Evolutionary conservation across 23 red algal genomes (phyloP).

Genomic region (Gracilaria caudata): DNA sequence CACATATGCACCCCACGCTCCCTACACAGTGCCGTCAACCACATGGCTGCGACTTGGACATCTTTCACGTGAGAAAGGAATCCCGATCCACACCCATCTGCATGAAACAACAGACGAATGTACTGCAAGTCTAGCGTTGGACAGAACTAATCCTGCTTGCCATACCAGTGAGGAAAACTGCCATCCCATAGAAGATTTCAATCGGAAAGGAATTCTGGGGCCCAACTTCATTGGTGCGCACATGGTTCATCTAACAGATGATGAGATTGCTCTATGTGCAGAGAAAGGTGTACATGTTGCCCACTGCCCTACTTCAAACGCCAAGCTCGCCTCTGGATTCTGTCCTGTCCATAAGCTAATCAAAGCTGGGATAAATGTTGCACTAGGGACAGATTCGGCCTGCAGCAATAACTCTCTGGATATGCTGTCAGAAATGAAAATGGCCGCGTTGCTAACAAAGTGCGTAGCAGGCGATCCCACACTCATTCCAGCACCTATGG

Average conservation of each 20-base stretch:
- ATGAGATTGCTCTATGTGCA: slow-evolving; percentile 77
- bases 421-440: slow-evolving; percentile 82
- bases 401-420: slow-evolving; percentile 93
- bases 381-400: slow-evolving; percentile 91
- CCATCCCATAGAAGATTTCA: slow-evolving; percentile 84
- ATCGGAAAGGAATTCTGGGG: slow-evolving; percentile 71
- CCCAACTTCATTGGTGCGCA: slow-evolving; percentile 77
- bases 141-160: slow-evolving; percentile 74
- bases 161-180: slow-evolving; percentile 74
- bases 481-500: slow-evolving; percentile 63
- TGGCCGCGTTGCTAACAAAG: slow-evolving; percentile 82
- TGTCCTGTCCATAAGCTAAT: slow-evolving; percentile 77
- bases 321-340: slow-evolving; percentile 95
- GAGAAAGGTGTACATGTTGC: slow-evolving; percentile 77
- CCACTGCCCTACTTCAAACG: slow-evolving; percentile 92
- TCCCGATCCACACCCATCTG: slow-evolving; percentile 90
- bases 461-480: slow-evolving; percentile 69
- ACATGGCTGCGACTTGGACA: slow-evolving; percentile 54
- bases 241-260: slow-evolving; percentile 87
- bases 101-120: slow-evolving; percentile 95
- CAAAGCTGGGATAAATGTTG: slow-evolving; percentile 93
- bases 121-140: slow-evolving; percentile 56
- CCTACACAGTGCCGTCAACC: slow-evolving; percentile 84
- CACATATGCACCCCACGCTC: slow-evolving; percentile 94
- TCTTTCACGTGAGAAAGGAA: slow-evolving; percentile 31